These are phyloP conservation scores for Colletotrichum sp. DNA, from an alignment of 2,329 filamentous ascomycete genomes.

Conservation along the genomic window DNA sequence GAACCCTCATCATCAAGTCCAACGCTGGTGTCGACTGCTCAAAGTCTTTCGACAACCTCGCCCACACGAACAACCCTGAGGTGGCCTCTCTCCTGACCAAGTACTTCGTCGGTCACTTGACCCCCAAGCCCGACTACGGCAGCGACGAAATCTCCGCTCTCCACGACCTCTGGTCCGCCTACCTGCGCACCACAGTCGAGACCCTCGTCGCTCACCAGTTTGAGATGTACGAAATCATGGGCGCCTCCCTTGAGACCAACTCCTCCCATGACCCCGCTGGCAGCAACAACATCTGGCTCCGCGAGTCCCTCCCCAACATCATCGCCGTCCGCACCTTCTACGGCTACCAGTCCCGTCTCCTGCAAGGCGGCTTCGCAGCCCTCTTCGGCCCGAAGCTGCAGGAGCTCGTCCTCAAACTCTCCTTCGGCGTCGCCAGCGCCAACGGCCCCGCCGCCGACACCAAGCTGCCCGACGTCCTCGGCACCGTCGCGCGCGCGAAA, in stretches of 20 bases:
- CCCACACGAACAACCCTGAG: conserved; percentile 60
- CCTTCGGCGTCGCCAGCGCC: conserved; percentile 51
- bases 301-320: conserved; percentile 51
- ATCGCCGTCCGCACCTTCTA: conserved; percentile 58
- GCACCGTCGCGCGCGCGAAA: conserved; percentile 44
- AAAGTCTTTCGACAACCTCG: conserved; percentile 57
- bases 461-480: conserved; percentile 51
- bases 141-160: conserved; percentile 47
- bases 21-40: conserved; percentile 61
- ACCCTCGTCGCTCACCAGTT: conserved; percentile 58
- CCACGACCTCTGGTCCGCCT: conserved; percentile 56
- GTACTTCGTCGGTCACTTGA: conserved; percentile 58
- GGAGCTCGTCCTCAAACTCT: conserved; percentile 58
- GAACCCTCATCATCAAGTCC: conserved; percentile 57
- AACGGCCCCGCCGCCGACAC: conserved; percentile 35
- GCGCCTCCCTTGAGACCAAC: conserved; percentile 30
- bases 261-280: conserved; percentile 8
- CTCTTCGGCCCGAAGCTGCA: conserved; percentile 57
- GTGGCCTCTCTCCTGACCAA: conserved; percentile 57
- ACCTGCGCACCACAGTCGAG: conserved; percentile 53
- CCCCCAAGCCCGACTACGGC: conserved; percentile 53
- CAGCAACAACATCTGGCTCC: conserved; percentile 46
- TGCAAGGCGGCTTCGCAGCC: conserved; percentile 55
- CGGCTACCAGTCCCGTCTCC: conserved; percentile 54
- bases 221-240: conserved; percentile 57